phyloP scores from a whole-genome alignment of 1,284 basidiomycete species.

The Vanrija sp. region DNA sequence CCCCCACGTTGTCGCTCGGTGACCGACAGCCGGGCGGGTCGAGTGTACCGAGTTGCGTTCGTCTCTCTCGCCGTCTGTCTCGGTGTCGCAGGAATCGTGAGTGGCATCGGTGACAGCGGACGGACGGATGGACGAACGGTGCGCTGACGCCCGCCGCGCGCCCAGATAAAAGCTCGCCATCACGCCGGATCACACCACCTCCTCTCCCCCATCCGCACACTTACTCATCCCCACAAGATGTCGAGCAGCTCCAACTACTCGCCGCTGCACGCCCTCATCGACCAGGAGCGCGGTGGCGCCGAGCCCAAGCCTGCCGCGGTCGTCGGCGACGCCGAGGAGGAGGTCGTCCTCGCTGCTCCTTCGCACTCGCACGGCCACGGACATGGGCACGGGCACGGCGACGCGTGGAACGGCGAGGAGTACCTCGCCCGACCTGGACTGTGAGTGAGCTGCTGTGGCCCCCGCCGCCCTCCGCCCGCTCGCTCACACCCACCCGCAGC shows the following conservation, averaged over 20 bases:
- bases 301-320: not conserved
- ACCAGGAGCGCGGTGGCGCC: not conserved
- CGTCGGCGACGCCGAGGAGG: not conserved
- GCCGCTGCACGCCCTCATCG: not conserved
- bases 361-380: conserved; percentile 14
- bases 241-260: not conserved
- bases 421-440: conserved; percentile 29
- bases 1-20: too few species aligned
- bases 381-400: conserved; percentile 14
- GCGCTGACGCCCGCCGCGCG: too few species aligned
- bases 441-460: conserved; percentile 25
- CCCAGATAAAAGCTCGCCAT: too few species aligned
- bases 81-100: too few species aligned
- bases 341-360: not conserved
- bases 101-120: too few species aligned
- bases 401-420: conserved; percentile 34
- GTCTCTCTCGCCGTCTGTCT: too few species aligned
- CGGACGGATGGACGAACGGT: too few species aligned
- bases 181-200: too few species aligned
- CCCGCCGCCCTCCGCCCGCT: not conserved
- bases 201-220: too few species aligned
- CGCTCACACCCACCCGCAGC: conserved; percentile 8
- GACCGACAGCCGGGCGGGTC: too few species aligned
- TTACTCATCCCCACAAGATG: too few species aligned
- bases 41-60: too few species aligned